These are phyloP conservation scores for Hypoxylon sp. DNA, from an alignment of 2,329 filamentous ascomycete genomes.

Conservation along the genomic window DNA sequence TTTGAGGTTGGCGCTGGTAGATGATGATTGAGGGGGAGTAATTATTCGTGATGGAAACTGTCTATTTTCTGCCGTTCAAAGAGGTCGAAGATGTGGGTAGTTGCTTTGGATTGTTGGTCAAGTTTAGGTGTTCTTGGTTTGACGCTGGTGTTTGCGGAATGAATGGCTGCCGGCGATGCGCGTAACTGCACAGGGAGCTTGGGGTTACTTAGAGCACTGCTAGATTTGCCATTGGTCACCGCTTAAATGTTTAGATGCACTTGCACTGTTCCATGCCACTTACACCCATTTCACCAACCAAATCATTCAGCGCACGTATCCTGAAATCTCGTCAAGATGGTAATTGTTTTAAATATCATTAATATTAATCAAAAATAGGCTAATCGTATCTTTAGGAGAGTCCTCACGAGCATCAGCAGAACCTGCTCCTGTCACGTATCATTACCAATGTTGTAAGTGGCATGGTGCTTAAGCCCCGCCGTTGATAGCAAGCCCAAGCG, in stretches of 20 bases:
- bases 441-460: constrained; percentile 93
- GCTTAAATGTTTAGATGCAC: constrained; percentile 32
- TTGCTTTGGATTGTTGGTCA: neutral
- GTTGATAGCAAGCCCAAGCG: constrained; percentile 7
- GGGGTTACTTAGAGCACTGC: neutral
- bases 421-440: constrained; percentile 90
- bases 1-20: constrained; percentile 52
- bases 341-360: constrained; percentile 20
- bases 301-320: constrained; percentile 7
- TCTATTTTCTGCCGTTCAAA: neutral
- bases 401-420: constrained; percentile 98
- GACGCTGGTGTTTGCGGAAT: neutral
- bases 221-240: constrained; percentile 55
- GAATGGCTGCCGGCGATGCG: neutral
- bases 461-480: constrained; percentile 30
- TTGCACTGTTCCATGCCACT: neutral
- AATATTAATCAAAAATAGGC: neutral
- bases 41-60: neutral
- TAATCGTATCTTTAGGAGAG: constrained; percentile 76
- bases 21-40: neutral
- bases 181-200: neutral
- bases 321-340: constrained; percentile 44
- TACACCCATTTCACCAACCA: constrained; percentile 9
- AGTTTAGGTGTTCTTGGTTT: neutral
- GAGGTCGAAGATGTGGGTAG: neutral